Evolutionary conservation across 1,139 yeast species (phyloP).

Genomic region (Williopsis jadinii): DNA sequence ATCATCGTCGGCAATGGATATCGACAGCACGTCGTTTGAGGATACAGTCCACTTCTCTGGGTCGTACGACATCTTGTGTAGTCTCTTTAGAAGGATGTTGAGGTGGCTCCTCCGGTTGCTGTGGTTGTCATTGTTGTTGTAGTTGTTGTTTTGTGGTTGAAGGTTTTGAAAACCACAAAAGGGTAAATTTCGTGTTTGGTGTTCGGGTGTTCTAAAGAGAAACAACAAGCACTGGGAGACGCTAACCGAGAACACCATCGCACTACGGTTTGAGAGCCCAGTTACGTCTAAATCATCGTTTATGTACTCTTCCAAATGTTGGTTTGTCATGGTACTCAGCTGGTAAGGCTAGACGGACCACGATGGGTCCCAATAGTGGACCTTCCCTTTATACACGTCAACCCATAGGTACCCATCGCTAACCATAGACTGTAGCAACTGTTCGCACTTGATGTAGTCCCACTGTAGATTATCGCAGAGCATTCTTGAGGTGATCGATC

Average conservation of each 20-base stretch:
- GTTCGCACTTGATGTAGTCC: constrained; percentile 42
- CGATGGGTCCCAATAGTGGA: constrained; percentile 37
- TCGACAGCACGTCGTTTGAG: constrained; percentile 55
- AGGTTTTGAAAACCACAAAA: too few species aligned
- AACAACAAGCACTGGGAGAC: too few species aligned
- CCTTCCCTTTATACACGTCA: constrained; percentile 36
- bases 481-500: constrained; percentile 40
- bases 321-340: too few species aligned
- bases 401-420: constrained; percentile 55
- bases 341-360: constrained; percentile 5
- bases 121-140: too few species aligned
- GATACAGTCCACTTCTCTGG: constrained; percentile 65
- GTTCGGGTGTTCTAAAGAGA: too few species aligned
- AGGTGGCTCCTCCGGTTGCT: too few species aligned
- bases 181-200: too few species aligned
- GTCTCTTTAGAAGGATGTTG: not conserved
- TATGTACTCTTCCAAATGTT: too few species aligned
- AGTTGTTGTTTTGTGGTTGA: too few species aligned
- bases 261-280: too few species aligned
- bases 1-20: constrained; percentile 48
- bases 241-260: too few species aligned
- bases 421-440: constrained; percentile 50
- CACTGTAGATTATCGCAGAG: constrained; percentile 49
- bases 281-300: too few species aligned
- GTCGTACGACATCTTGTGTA: constrained; percentile 19